phyloP scores from a whole-genome alignment of 257 asterid genomes.

The Capsicum pubescens region DNA sequence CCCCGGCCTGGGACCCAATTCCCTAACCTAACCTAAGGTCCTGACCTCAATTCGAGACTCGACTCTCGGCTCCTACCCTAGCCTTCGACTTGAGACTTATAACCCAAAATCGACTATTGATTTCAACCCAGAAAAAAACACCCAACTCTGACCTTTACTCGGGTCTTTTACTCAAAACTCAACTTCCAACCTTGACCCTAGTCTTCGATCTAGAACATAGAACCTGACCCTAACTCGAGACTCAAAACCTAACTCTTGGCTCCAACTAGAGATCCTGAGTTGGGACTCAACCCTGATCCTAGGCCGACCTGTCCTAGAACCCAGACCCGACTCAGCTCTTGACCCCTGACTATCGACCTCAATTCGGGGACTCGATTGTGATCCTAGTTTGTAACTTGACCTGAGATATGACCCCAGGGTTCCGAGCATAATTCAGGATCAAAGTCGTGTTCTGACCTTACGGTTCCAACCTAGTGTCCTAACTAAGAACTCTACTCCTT shows the following conservation, averaged over 20 bases:
- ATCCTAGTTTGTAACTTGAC: background rate
- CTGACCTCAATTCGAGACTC: background rate
- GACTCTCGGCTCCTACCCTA: background rate
- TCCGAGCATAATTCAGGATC: background rate
- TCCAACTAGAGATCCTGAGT: background rate
- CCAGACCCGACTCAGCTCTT: no score
- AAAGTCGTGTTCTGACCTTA: no score
- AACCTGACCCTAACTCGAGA: background rate
- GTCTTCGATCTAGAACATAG: no score
- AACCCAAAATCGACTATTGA: background rate
- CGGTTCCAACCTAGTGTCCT: no score
- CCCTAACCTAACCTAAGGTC: background rate
- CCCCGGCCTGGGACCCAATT: background rate
- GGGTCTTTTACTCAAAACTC: no score
- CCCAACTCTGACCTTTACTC: background rate
- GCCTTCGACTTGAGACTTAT: no score
- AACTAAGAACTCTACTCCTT: background rate
- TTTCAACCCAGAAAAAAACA: background rate
- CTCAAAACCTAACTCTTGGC: no score
- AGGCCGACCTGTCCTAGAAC: no score
- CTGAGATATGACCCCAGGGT: background rate
- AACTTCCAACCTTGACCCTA: accelerated
- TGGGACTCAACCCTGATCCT: no score
- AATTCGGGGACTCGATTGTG: no score
- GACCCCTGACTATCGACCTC: no score